Evolutionary conservation across 352 stramenopile species (phyloP), one percentile per base, ranked within the genome.

Genomic region (Pythium aphanidermatum): DNA sequence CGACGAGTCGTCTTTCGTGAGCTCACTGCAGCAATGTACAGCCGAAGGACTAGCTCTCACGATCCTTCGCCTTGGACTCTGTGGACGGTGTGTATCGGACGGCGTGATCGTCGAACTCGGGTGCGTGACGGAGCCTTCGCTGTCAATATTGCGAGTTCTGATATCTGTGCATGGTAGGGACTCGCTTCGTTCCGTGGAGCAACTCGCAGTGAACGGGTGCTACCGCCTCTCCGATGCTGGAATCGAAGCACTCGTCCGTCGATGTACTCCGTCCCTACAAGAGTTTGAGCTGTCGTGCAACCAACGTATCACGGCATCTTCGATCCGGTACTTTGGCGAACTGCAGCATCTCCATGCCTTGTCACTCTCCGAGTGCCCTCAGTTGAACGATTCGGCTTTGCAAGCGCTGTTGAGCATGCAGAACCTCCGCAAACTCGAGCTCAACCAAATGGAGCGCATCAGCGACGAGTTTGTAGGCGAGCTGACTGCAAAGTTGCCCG

Each of bases 231-330:
- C 78, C 1, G 78, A 91, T 39, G 48, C 58, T 6, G 78, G 78
- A 4, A 80, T 74, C 20, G 63, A 88, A 48, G 63, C 66, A 2
- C 57, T 91, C 1, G 75, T 91, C 25, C 69, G 71, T 13, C 75
- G 64, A 5, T 90, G 80, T 41, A 74, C 75, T 9, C 77, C 77
- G 17, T 86, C 75, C 36, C 53, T 92, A 6, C 68, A 87, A 26
- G 55, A 69, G 32, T 83, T 92, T 35, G 75, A 88, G 53, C 60
- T 92, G 6, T 87, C 73, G 25, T 90, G 80, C 47, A 90, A 92
- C 54, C 80, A 92, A 43, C 77, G 80, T 0, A 86, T 92, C 56
- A 87, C 71, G 5, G 73, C 82, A 17, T 56, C 68, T 28, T 83
- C 77, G 12, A 86, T 92, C 30, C 65, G 85, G 42, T 83, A 80